phyloP scores from a whole-genome alignment of 1,284 basidiomycete genomes.

The Microbotryum scabiosae region DNA sequence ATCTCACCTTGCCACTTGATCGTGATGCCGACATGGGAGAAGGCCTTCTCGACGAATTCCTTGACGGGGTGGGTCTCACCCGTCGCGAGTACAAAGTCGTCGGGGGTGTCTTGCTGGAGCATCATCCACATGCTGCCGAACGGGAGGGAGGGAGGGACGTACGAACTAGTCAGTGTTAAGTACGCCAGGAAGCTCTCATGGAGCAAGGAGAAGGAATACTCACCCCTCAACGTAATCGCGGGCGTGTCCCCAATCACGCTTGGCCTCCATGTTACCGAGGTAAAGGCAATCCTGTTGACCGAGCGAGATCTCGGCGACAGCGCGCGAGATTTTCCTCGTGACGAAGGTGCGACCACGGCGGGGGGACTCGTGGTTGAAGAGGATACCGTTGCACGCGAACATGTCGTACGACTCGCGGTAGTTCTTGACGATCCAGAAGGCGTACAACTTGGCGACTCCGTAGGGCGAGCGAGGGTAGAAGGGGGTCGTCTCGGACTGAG shows the following conservation, averaged over 20 bases:
- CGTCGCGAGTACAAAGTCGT: slow-evolving; percentile 85
- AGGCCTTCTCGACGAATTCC: slow-evolving; percentile 79
- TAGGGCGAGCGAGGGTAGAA: slow-evolving; percentile 90
- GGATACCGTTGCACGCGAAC: slow-evolving; percentile 59
- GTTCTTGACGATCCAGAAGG: slow-evolving; percentile 64
- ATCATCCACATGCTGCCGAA: slow-evolving; percentile 91
- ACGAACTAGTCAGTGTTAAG: no score
- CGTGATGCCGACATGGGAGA: slow-evolving; percentile 55
- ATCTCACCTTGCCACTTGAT: slow-evolving; percentile 65
- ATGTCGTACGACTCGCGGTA: slow-evolving; percentile 87
- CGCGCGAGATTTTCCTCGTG: slow-evolving; percentile 81
- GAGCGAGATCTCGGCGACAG: slow-evolving; percentile 75
- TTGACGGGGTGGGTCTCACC: slow-evolving; percentile 85
- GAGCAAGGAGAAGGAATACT: background rate
- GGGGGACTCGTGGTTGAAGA: slow-evolving; percentile 84
- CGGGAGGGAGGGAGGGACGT: background rate
- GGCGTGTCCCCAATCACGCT: slow-evolving; percentile 87
- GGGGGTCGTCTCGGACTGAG: slow-evolving; percentile 82
- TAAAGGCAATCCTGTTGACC: slow-evolving; percentile 73
- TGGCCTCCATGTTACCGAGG: slow-evolving; percentile 80
- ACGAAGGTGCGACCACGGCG: slow-evolving; percentile 84
- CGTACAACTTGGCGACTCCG: slow-evolving; percentile 73
- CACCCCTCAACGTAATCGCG: slow-evolving; percentile 33
- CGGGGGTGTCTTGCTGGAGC: slow-evolving; percentile 68
- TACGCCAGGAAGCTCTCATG: no score